Conservation (phyloP, 2,329 filamentous ascomycete genomes). For the Fusarium paranaense region DNA sequence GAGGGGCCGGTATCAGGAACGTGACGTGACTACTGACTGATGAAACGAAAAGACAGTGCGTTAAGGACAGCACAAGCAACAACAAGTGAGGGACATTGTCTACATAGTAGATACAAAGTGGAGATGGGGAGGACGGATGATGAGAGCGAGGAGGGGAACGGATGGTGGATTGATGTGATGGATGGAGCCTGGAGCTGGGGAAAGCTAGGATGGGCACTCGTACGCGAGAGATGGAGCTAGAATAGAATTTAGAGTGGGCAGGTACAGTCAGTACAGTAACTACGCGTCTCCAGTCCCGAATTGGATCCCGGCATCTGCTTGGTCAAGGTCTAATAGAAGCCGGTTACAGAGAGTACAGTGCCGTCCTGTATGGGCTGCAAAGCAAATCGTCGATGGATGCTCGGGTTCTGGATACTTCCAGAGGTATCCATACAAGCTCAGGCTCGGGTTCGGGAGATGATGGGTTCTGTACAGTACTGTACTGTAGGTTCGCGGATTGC, state of each 20-base stretch:
- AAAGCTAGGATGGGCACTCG: slow-evolving; percentile 1
- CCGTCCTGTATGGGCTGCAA: background rate
- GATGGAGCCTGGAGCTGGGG: slow-evolving; percentile 3
- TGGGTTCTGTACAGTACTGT: background rate
- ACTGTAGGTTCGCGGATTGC: background rate
- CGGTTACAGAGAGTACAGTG: background rate
- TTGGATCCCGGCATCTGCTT: background rate
- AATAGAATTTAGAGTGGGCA: slow-evolving; percentile 1
- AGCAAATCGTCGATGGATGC: background rate
- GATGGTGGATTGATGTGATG: background rate
- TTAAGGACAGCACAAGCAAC: slow-evolving; percentile 1
- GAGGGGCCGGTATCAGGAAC: slow-evolving; percentile 30
- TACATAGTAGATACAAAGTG: background rate
- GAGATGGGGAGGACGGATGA: background rate
- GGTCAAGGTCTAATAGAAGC: background rate
- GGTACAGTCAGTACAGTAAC: background rate
- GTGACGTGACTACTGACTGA: slow-evolving; percentile 3
- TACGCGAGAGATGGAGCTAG: background rate
- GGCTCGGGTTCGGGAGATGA: background rate
- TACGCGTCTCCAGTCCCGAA: slow-evolving; percentile 4
- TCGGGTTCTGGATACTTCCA: background rate
- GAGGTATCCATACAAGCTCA: background rate
- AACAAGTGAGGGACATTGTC: slow-evolving; percentile 14
- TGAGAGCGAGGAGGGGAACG: background rate
- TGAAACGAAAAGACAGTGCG: slow-evolving; percentile 3